A percentile compares a stretch with the other conserved stretches of the same genome.
phyloP scores from a whole-genome alignment of 78 protist species.

The Creolimax fragrantissima region DNA sequence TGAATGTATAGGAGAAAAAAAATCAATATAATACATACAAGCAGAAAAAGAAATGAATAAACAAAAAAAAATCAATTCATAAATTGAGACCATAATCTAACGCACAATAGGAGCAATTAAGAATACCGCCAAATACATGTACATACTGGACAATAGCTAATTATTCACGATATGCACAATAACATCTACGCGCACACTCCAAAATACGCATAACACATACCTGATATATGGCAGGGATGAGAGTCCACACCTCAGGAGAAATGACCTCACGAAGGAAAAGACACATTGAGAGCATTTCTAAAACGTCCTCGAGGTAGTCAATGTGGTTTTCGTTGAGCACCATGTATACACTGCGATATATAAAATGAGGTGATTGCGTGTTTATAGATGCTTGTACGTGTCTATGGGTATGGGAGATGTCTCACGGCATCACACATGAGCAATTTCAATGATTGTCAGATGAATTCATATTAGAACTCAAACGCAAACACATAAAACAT shows the following conservation, averaged over 20 bases:
- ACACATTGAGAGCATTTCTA: not conserved
- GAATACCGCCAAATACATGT: no score
- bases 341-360: not conserved
- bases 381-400: no score
- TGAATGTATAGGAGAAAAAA: not conserved
- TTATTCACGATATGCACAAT: no score
- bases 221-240: not conserved
- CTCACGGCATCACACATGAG: no score
- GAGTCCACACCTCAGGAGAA: not conserved
- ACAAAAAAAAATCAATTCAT: not conserved
- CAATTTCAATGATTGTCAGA: no score
- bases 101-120: no score
- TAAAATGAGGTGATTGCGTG: no score
- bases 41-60: not conserved
- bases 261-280: not conserved
- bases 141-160: no score
- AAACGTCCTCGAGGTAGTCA: not conserved
- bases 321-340: not conserved
- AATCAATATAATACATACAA: not conserved
- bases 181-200: not conserved
- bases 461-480: no score
- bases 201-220: not conserved
- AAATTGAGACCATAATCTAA: no score
- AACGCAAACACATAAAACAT: no score
- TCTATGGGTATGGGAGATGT: no score